Evolutionary conservation across 768 basidiomycete genomes (phyloP).

Genomic region (Trametopsis cervina): DNA sequence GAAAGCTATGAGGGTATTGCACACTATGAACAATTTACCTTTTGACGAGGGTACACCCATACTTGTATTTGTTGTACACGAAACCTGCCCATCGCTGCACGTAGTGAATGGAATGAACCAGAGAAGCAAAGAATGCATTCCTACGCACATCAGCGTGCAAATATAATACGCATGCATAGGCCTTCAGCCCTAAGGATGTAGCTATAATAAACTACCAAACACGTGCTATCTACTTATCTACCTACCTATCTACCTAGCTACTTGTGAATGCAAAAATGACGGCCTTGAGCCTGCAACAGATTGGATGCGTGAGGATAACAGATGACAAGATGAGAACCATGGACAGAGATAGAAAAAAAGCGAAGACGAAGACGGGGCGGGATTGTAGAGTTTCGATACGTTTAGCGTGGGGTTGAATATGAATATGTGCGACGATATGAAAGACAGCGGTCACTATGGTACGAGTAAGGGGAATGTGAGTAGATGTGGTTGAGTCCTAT

Average conservation of each 20-base stretch:
- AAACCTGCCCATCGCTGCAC: too few species aligned
- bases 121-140: conserved; percentile 9
- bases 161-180: conserved; percentile 23
- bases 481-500: neutral
- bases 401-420: too few species aligned
- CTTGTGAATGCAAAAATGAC: conserved; percentile 6
- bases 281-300: conserved; percentile 19
- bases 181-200: conserved; percentile 15
- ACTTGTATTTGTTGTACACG: too few species aligned
- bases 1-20: conserved; percentile 4
- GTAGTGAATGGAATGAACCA: too few species aligned
- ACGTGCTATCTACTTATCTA: conserved; percentile 1
- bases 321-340: conserved; percentile 6
- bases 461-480: neutral
- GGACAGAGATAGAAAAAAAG: conserved; percentile 2
- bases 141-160: conserved; percentile 21
- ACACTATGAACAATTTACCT: conserved; percentile 8
- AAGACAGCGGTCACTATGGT: too few species aligned
- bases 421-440: neutral
- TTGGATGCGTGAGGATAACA: conserved; percentile 8
- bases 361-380: neutral
- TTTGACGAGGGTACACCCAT: neutral
- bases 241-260: conserved; percentile 10
- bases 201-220: too few species aligned
- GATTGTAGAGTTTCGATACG: neutral